phyloP scores from a whole-genome alignment of 1,284 basidiomycete species.

The Paramarasmius palmivorus region DNA sequence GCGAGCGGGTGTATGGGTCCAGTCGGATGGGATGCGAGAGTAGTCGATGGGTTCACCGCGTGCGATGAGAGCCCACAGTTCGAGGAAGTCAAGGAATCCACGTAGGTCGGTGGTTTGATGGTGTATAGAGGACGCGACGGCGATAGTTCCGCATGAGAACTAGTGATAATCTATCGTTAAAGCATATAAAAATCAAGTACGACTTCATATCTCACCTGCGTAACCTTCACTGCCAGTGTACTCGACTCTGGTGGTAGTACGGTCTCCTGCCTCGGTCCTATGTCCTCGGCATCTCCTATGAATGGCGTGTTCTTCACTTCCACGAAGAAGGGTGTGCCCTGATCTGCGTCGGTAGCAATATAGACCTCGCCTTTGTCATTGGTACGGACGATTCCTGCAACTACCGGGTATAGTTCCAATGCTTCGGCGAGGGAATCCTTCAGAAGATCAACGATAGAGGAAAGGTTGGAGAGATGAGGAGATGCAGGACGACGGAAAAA shows the following conservation, averaged over 20 bases:
- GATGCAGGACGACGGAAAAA: too few relatives aligned
- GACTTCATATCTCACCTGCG: too few relatives aligned
- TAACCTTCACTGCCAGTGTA: slow-evolving; percentile 6
- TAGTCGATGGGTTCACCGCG: slow-evolving; percentile 1
- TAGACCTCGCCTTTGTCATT: slow-evolving; percentile 1
- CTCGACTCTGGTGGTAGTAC: too few relatives aligned
- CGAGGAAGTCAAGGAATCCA: slow-evolving; percentile 10
- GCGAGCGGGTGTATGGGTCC: slow-evolving; percentile 3
- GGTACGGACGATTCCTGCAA: slow-evolving; percentile 5
- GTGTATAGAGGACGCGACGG: slow-evolving; percentile 3
- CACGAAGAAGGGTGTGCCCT: background rate
- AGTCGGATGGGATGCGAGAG: background rate
- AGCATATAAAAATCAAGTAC: too few relatives aligned
- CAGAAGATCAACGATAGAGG: background rate
- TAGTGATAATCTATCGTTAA: too few relatives aligned
- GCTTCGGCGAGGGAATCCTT: slow-evolving; percentile 9
- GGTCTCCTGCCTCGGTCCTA: too few relatives aligned
- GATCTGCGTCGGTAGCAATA: slow-evolving; percentile 9
- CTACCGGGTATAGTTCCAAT: slow-evolving; percentile 9
- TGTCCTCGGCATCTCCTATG: background rate
- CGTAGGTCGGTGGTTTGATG: slow-evolving; percentile 10
- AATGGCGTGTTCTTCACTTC: background rate
- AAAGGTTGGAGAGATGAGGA: too few relatives aligned
- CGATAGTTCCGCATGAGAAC: slow-evolving; percentile 13
- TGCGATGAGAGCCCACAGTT: slow-evolving; percentile 6